Conservation (phyloP, 129 eudicot species). For the Logfia minima region DNA sequence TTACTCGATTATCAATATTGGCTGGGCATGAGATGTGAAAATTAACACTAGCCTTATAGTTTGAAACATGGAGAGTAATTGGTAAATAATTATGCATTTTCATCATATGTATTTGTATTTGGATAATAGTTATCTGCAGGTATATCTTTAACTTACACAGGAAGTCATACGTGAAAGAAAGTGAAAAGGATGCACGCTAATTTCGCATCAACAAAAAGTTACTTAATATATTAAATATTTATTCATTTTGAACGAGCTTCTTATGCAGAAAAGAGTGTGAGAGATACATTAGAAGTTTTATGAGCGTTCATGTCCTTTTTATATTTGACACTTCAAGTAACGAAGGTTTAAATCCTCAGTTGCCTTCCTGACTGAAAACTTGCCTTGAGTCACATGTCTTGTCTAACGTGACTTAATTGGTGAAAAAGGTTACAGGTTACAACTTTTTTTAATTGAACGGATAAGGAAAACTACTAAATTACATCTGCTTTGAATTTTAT, state of each 20-base stretch:
- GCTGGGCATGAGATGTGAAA: background rate
- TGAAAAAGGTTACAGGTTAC: background rate
- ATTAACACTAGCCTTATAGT: background rate
- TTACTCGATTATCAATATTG: background rate
- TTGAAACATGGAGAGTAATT: background rate
- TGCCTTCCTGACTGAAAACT: background rate
- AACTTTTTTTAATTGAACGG: background rate
- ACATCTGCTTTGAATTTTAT: background rate
- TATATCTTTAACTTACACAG: background rate
- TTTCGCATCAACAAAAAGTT: background rate
- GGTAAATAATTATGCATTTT: background rate
- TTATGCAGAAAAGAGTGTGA: background rate
- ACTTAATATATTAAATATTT: background rate
- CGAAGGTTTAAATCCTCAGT: background rate
- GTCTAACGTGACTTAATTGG: no score
- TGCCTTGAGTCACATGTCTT: background rate
- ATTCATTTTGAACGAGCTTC: background rate
- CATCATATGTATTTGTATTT: background rate
- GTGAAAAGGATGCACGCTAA: background rate
- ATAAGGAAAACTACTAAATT: background rate
- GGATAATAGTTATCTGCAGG: background rate
- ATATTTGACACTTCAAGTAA: background rate
- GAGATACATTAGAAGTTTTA: background rate
- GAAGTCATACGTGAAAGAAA: background rate
- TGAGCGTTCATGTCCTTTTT: background rate